Percentiles rank a stretch among this genome's conserved stretches.
phyloP scores from a whole-genome alignment of 805 yeast species.

The Candida corydali region DNA sequence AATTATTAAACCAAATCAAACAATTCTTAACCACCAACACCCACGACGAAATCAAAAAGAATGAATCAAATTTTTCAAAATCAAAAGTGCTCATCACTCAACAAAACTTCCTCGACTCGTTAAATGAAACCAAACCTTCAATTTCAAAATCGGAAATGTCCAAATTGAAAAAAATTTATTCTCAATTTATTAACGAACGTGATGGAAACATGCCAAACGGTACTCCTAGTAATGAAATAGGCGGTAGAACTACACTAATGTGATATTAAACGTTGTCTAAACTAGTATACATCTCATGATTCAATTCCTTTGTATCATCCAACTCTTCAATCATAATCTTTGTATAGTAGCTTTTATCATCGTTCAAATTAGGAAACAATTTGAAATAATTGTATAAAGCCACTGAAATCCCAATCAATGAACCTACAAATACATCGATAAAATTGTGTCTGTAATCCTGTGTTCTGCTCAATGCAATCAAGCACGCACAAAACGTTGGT shows the following conservation, averaged over 20 bases:
- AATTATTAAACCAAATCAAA: constrained; percentile 40
- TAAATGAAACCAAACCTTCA: constrained; percentile 81
- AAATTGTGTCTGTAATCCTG: constrained; percentile 94
- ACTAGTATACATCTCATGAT: constrained; percentile 18
- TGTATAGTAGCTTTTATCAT: constrained; percentile 38
- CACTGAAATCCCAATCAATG: constrained; percentile 55
- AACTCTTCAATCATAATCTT: constrained; percentile 16
- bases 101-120: constrained; percentile 56
- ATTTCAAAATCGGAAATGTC: constrained; percentile 68
- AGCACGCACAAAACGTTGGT: constrained; percentile 66
- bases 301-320: constrained; percentile 12
- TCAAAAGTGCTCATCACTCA: constrained; percentile 43
- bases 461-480: constrained; percentile 81
- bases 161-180: constrained; percentile 62
- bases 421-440: constrained; percentile 75
- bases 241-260: constrained; percentile 82
- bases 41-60: constrained; percentile 8
- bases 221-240: constrained; percentile 70
- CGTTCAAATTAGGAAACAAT: constrained; percentile 41
- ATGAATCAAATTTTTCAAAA: constrained; percentile 10
- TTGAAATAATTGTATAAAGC: constrained; percentile 58
- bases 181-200: constrained; percentile 68
- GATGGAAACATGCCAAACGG: constrained; percentile 91
- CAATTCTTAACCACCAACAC: constrained; percentile 23
- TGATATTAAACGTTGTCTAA: constrained; percentile 18